These are phyloP conservation scores for Pelagomonas calceolata DNA, from an alignment of 108 stramenopile species.

Conservation along the genomic window DNA sequence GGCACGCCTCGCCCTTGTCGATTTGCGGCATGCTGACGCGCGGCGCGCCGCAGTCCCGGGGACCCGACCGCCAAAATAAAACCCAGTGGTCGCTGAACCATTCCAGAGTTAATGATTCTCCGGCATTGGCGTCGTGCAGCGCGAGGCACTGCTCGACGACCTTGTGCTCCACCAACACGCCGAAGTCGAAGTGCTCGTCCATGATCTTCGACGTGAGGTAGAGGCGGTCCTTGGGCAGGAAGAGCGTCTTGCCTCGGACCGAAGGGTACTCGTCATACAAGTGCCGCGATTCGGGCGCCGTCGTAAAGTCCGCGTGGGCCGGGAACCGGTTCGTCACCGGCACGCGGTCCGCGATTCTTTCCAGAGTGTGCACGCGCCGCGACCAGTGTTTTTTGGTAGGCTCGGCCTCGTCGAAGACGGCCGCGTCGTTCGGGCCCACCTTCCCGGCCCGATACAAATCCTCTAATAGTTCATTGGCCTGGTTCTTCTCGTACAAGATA, in stretches of 20 bases:
- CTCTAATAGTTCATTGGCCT: constrained; percentile 17
- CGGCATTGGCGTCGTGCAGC: constrained; percentile 26
- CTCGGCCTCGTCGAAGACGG: constrained; percentile 22
- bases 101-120: constrained; percentile 8
- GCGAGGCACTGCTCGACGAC: constrained; percentile 13
- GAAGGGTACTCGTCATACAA: constrained; percentile 24
- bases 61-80: constrained; percentile 11
- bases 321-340: constrained; percentile 16
- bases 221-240: constrained; percentile 27
- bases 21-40: not conserved
- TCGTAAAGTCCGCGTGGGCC: constrained; percentile 16
- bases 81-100: constrained; percentile 21
- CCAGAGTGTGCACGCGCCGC: constrained; percentile 20
- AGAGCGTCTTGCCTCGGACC: constrained; percentile 22
- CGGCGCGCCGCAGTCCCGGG: constrained; percentile 14
- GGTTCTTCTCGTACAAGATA: constrained; percentile 11
- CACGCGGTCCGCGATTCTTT: constrained; percentile 22
- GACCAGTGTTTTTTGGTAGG: constrained; percentile 9
- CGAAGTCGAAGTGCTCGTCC: constrained; percentile 21
- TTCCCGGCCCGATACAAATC: constrained; percentile 22
- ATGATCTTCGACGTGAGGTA: constrained; percentile 24
- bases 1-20: not conserved
- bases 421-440: constrained; percentile 20
- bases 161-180: constrained; percentile 9
- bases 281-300: constrained; percentile 14